These are phyloP conservation scores for Cyberlindnera veronae DNA, from an alignment of 805 yeast genomes.

Conservation along the genomic window DNA sequence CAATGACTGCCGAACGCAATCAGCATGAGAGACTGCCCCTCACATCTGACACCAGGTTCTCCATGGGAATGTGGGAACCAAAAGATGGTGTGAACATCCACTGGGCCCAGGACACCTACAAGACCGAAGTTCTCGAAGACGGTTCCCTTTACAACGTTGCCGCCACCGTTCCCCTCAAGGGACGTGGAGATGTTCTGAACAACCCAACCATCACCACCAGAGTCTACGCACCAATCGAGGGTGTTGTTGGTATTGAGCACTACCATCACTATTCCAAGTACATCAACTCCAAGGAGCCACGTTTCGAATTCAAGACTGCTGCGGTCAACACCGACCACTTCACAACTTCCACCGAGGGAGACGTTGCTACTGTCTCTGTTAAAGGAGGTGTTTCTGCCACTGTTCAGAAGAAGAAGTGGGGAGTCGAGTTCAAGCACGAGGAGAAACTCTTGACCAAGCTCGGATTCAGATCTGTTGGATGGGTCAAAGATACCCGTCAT, in stretches of 20 bases:
- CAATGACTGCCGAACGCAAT: conserved; percentile 15
- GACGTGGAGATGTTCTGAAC: conserved; percentile 20
- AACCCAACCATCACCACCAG: conserved; percentile 24
- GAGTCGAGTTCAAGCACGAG: conserved; percentile 17
- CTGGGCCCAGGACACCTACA: conserved; percentile 22
- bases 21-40: conserved; percentile 14
- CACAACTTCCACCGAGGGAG: conserved; percentile 7
- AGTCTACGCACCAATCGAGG: conserved; percentile 14
- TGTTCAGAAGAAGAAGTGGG: conserved; percentile 18
- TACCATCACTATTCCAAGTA: conserved; percentile 23
- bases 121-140: conserved; percentile 15
- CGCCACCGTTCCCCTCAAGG: conserved; percentile 9
- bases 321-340: conserved; percentile 4
- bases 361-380: conserved; percentile 9
- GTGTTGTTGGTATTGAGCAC: conserved; percentile 22
- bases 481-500: conserved; percentile 20
- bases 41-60: conserved; percentile 17
- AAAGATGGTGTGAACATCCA: conserved; percentile 18
- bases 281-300: conserved; percentile 15
- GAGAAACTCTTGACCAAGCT: conserved; percentile 20
- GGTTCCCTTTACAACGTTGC: conserved; percentile 16
- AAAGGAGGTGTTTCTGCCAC: conserved; percentile 12
- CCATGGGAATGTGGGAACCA: conserved; percentile 25
- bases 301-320: conserved; percentile 14
- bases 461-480: conserved; percentile 25